These are phyloP conservation scores for Verbena officinalis DNA, from an alignment of 257 asterid species.

Conservation along the genomic window DNA sequence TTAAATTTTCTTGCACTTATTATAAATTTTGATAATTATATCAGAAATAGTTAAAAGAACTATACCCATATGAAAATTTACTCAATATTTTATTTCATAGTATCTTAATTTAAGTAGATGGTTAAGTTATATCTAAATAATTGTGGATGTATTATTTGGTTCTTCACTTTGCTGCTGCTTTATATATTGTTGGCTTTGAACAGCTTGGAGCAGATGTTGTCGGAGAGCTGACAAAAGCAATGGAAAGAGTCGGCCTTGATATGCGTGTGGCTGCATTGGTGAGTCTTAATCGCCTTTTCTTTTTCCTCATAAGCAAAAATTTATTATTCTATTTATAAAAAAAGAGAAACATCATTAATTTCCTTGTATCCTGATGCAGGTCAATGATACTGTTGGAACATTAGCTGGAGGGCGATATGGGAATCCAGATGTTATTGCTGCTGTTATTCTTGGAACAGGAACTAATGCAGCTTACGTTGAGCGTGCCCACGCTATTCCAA, in stretches of 20 bases:
- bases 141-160: conserved; percentile 1
- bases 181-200: conserved; percentile 5
- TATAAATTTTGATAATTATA: too few relatives aligned
- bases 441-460: conserved; percentile 93
- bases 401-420: conserved; percentile 80
- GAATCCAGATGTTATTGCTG: conserved; percentile 76
- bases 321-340: too few relatives aligned
- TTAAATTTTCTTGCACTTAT: too few relatives aligned
- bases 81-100: too few relatives aligned
- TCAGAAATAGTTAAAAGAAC: too few relatives aligned
- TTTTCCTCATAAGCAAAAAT: not conserved
- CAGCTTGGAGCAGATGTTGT: conserved; percentile 92
- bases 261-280: conserved; percentile 91
- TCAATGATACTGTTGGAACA: conserved; percentile 94
- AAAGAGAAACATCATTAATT: too few relatives aligned
- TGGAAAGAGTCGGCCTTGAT: conserved; percentile 78
- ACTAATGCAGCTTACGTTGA: conserved; percentile 96
- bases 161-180: conserved; percentile 5
- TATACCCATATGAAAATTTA: too few relatives aligned
- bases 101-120: too few relatives aligned
- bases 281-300: conserved; percentile 23
- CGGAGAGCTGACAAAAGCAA: conserved; percentile 71
- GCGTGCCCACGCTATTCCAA: conserved; percentile 78
- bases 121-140: too few relatives aligned
- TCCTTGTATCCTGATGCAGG: too few relatives aligned